Evolutionary conservation across 306 rosid species (phyloP), one percentile per base, ranked within the genome.

Genomic region (Cucumis hystrix): DNA sequence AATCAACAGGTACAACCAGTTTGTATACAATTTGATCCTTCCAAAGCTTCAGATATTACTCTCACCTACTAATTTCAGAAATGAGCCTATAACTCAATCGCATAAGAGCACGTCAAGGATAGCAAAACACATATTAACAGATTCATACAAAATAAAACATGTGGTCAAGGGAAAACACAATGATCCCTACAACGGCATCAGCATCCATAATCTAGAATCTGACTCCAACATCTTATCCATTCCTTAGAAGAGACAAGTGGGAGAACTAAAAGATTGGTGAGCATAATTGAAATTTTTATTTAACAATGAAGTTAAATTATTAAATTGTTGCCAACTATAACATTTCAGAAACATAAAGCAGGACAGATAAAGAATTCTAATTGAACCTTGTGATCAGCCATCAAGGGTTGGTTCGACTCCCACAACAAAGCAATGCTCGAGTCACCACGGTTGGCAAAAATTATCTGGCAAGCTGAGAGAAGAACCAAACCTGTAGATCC

Each of bases 391-490:
- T 79, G 85, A 58, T 82, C 85, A 4, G 18, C 20, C 37, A 82
- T 64, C 49, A 82, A 75, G 20, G 2, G 30, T 2, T 28, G 30
- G 2, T 28, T 28, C 1, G 30, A 28, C 30, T 28, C 30, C 30
- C 3, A 55, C 85, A 73, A 33, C 82, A 79, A 37, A 82, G 82
- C 60, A 82, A 81, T 8, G 82, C 82, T 54, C 10, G 86, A 83
- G 71, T 83, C 83, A 21, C 86, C 86, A 51, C 78, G 71, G 60
- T 79, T 83, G 76, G 83, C 83, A 18, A 83, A 81, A 65, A 83
- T 78, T 20, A 83, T 76, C 45, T 80, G 83, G 20, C 76, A 74
- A 20, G 81, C 55, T 63, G 83, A 79, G 21, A 83, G 66, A 43
- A 83, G 49, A 13, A 80, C 79, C 35, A 80, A 77, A 12, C 81